Evolutionary conservation across 2,329 filamentous ascomycete species (phyloP).

Genomic region (Pseudogymnoascus sp.): DNA sequence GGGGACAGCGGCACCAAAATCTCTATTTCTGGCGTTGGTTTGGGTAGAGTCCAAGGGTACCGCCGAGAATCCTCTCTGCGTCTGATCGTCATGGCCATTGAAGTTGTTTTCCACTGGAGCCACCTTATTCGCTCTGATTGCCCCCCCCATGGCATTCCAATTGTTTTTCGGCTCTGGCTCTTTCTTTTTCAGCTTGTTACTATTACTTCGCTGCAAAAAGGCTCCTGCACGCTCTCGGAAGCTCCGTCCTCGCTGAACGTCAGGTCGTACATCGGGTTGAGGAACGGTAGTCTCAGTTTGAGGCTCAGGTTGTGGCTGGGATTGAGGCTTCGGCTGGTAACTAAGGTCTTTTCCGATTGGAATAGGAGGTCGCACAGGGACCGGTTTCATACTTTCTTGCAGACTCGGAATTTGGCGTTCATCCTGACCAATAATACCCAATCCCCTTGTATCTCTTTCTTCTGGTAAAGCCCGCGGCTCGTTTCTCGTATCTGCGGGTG

Average conservation of each 20-base stretch:
- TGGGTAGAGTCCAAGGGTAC: background rate
- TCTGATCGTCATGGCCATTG: background rate
- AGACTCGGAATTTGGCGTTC: background rate
- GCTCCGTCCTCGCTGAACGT: conserved; percentile 44
- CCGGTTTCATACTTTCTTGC: conserved; percentile 21
- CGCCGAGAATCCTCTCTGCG: background rate
- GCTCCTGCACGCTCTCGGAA: conserved; percentile 46
- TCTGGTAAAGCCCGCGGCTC: conserved; percentile 21
- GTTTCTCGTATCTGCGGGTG: conserved; percentile 21
- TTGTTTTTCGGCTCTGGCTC: background rate
- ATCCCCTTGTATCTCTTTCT: conserved; percentile 11
- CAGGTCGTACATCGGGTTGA: background rate
- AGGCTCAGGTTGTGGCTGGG: background rate
- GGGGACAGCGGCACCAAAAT: background rate
- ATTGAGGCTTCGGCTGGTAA: background rate
- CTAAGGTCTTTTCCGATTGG: conserved; percentile 17
- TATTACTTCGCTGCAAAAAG: conserved; percentile 41
- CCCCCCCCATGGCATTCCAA: background rate
- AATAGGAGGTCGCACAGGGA: conserved; percentile 11
- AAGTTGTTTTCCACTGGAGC: background rate
- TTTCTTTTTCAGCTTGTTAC: conserved; percentile 51
- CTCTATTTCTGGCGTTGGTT: background rate
- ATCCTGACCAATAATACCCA: background rate
- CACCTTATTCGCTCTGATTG: background rate
- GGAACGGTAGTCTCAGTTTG: background rate